Conservation (phyloP, 208 protist species). For the Crithidia sp. region DNA sequence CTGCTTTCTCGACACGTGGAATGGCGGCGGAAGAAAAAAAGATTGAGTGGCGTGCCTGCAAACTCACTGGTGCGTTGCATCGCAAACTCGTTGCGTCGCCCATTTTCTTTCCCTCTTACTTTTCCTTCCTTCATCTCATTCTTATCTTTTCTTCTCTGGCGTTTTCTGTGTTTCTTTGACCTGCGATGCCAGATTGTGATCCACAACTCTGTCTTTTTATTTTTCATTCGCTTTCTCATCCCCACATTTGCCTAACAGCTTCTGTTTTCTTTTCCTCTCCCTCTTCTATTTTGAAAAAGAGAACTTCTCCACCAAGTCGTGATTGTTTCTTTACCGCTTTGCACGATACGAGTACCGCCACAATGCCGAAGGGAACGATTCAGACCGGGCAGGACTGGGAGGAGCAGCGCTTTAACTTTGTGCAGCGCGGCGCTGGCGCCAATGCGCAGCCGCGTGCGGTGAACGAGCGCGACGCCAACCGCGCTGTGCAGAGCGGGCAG, state of each 20-base stretch:
- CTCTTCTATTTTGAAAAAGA: too few relatives aligned
- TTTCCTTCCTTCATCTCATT: neutral
- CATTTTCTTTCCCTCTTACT: neutral
- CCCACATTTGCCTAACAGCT: too few relatives aligned
- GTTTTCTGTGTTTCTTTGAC: neutral
- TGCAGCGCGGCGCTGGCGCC: slow-evolving; percentile 33
- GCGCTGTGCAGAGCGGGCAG: slow-evolving; percentile 75
- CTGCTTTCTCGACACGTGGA: too few relatives aligned
- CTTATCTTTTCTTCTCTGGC: neutral
- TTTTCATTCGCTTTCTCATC: too few relatives aligned
- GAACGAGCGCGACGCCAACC: slow-evolving; percentile 76
- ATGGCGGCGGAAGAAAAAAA: neutral
- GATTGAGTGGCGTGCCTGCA: too few relatives aligned
- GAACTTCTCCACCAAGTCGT: neutral
- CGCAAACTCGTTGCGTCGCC: too few relatives aligned
- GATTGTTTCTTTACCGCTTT: neutral
- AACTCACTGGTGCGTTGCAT: too few relatives aligned
- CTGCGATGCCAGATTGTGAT: too few relatives aligned
- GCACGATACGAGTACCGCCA: neutral
- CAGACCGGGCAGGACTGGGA: slow-evolving; percentile 87
- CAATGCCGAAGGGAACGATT: slow-evolving; percentile 56
- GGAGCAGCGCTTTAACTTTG: slow-evolving; percentile 88
- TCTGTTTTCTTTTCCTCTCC: too few relatives aligned
- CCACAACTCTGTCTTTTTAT: too few relatives aligned
- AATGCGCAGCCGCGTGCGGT: slow-evolving; percentile 48